Percentiles rank a stretch among this genome's conserved stretches.
Evolutionary conservation across 306 rosid species (phyloP).

Genomic region (Biancaea sappan): DNA sequence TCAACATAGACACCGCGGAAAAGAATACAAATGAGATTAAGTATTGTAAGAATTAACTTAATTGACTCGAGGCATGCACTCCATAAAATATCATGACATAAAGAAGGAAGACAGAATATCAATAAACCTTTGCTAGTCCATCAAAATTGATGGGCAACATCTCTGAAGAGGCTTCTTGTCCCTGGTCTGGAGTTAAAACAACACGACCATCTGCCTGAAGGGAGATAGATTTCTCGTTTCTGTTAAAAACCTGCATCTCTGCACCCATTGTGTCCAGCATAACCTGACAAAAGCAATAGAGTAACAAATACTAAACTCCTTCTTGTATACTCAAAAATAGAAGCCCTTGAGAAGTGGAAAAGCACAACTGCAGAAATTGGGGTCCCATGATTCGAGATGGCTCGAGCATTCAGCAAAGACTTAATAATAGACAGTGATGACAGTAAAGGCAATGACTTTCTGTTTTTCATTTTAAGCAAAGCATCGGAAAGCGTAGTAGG

Average conservation of each 20-base stretch:
- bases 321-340: background rate
- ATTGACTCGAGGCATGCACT: slow-evolving; percentile 6
- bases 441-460: background rate
- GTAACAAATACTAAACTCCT: slow-evolving; percentile 27
- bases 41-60: background rate
- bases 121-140: slow-evolving; percentile 77
- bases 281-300: slow-evolving; percentile 46
- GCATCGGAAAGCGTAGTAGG: background rate
- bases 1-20: slow-evolving; percentile 3
- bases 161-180: slow-evolving; percentile 74
- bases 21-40: background rate
- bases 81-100: slow-evolving; percentile 7
- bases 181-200: slow-evolving; percentile 73
- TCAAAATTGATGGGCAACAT: slow-evolving; percentile 85
- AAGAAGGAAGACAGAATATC: slow-evolving; percentile 5
- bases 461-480: background rate
- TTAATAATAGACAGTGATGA: slow-evolving; percentile 8
- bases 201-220: slow-evolving; percentile 61
- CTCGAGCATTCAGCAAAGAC: background rate
- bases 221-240: slow-evolving; percentile 58
- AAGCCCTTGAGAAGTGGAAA: background rate
- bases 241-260: slow-evolving; percentile 85
- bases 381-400: background rate
- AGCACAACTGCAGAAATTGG: background rate
- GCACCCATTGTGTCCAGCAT: slow-evolving; percentile 92